phyloP scores from a whole-genome alignment of 495 filamentous ascomycete genomes.

The Parathielavia appendiculata region DNA sequence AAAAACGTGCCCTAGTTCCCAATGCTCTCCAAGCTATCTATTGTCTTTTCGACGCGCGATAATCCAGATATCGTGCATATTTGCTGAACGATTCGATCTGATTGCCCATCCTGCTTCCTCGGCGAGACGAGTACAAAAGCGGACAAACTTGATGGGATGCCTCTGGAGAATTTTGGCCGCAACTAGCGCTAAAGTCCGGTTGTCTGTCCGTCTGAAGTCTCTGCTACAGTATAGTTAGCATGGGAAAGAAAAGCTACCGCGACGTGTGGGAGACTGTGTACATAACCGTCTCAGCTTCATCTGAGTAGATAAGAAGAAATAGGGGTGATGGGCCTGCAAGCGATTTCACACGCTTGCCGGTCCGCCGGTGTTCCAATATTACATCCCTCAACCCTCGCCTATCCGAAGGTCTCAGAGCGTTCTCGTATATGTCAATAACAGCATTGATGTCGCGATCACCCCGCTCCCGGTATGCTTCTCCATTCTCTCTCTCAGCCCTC shows the following conservation, averaged over 20 bases:
- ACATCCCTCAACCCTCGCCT: conserved; percentile 12
- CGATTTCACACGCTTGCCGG: conserved; percentile 7
- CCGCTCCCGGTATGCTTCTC: conserved; percentile 6
- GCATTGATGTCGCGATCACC: conserved; percentile 15
- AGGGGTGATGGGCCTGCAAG: conserved; percentile 13
- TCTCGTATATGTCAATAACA: conserved; percentile 16
- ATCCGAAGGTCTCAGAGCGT: conserved; percentile 13
- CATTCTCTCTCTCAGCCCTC: conserved; percentile 12
- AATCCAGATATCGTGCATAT: conserved; percentile 13
- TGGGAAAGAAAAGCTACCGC: not conserved
- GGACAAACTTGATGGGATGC: conserved; percentile 9
- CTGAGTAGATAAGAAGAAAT: conserved; percentile 12
- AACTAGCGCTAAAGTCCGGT: conserved; percentile 14
- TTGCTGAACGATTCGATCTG: conserved; percentile 15
- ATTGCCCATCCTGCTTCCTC: conserved; percentile 13
- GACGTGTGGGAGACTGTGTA: conserved; percentile 1
- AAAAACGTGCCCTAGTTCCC: conserved; percentile 1
- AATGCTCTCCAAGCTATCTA: conserved; percentile 12
- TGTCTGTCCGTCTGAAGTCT: conserved; percentile 11
- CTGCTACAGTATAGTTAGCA: conserved; percentile 11
- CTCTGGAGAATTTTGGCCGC: conserved; percentile 12
- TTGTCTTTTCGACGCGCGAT: conserved; percentile 9
- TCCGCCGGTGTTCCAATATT: conserved; percentile 10
- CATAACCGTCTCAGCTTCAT: conserved; percentile 9
- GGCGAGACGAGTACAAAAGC: conserved; percentile 15